Base-by-base conservation (phyloP, 2,329 filamentous ascomycete genomes). In the Fusarium neocosmosporiellum region DNA sequence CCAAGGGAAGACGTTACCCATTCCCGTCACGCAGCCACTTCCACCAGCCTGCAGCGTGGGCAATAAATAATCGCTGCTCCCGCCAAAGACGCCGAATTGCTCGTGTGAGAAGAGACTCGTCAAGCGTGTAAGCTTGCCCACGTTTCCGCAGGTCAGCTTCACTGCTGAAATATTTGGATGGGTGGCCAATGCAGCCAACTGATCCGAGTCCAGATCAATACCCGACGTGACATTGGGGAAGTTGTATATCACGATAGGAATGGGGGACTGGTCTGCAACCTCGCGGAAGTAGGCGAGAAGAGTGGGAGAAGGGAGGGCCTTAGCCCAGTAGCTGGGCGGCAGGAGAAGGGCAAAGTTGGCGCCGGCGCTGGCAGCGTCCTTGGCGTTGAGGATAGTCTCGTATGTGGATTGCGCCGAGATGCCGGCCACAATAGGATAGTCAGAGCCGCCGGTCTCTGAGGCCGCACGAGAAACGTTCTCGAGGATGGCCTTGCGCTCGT, bases 331-430 rank as follows among this genome's bases (percentile, higher is more conserved):
- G 54, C 89, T 90, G 1, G 93, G 93, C 8, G 93, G 92, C 7
- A 96, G 87, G 2, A 95, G 88, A 50, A 96, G 86, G 2, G 91
- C 92, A 72, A 92, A 93, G 78, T 94, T 91, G 70, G 91, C 93
- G 41, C 93, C 93, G 20, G 90, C 87, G 9, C 87, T 85, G 69
- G 88, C 89, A 9, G 92, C 93, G 75, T 94, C 85, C 34, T 90
- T 90, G 41, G 92, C 90, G 46, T 89, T 86, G 34, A 83, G 84
- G 84, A 94, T 95, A 78, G 90, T 93, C 34, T 89, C 86, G 36
- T 88, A 80, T 37, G 94, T 85, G 14, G 90, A 89, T 27, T 78
- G 63, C 1, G 82, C 85, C 0, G 81, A 84, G 24, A 86, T 83
- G 7, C 85, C 85, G 5, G 84, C 85, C 3, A 86, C 82, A 4